phyloP scores from a whole-genome alignment of 2,329 filamentous ascomycete genomes.

The Pseudocercospora vitis region DNA sequence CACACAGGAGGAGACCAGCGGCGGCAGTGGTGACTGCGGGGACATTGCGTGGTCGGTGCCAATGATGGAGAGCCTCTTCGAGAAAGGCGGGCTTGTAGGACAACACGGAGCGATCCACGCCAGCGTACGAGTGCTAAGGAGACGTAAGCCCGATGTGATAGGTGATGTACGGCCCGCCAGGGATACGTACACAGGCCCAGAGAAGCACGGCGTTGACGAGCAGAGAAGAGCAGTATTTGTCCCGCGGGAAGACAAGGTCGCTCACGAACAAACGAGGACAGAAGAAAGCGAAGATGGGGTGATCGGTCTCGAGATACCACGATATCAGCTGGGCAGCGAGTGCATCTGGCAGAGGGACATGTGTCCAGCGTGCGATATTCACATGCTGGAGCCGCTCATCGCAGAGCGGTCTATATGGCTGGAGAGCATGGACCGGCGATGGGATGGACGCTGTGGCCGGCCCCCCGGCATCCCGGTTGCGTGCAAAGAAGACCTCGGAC shows the following conservation, averaged over 20 bases:
- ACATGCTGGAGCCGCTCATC: background rate
- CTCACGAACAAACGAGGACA: background rate
- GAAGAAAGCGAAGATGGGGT: background rate
- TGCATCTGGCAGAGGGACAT: background rate
- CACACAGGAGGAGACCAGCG: background rate
- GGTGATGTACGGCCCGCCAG: background rate
- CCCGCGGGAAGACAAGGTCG: background rate
- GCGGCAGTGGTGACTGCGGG: background rate
- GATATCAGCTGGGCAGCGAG: background rate
- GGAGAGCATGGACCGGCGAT: too few relatives aligned
- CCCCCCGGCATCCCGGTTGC: too few relatives aligned
- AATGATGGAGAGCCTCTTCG: background rate
- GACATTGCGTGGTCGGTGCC: background rate
- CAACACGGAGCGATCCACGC: background rate
- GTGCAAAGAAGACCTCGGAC: too few relatives aligned
- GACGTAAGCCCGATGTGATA: background rate
- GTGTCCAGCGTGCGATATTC: background rate
- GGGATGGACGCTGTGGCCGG: too few relatives aligned
- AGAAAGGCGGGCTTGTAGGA: background rate
- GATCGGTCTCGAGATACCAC: background rate
- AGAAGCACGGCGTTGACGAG: background rate
- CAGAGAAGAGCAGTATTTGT: background rate
- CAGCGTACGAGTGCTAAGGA: background rate
- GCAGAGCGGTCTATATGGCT: too few relatives aligned
- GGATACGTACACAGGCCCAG: background rate